Conservation (phyloP, 768 basidiomycete species). For the Chalciporus piperatus region DNA sequence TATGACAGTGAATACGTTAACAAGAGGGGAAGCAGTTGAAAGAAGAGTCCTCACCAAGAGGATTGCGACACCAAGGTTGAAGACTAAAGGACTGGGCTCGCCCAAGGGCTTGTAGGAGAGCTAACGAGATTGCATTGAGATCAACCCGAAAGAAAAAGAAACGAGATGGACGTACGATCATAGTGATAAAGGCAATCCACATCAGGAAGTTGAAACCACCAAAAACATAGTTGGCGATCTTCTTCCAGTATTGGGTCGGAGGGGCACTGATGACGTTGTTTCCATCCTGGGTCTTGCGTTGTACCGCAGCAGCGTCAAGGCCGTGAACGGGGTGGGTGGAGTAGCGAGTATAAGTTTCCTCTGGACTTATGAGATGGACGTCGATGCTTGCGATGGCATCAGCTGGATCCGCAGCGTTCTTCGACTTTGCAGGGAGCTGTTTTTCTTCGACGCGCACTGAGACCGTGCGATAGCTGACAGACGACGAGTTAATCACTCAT, state of each 20-base stretch:
- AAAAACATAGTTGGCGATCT: slow-evolving; percentile 50
- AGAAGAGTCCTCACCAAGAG: slow-evolving; percentile 37
- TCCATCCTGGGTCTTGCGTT: slow-evolving; percentile 35
- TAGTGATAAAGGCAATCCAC: slow-evolving; percentile 49
- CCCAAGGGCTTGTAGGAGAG: slow-evolving; percentile 52
- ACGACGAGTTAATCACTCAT: not conserved
- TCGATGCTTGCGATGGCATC: slow-evolving; percentile 44
- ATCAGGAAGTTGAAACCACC: slow-evolving; percentile 57
- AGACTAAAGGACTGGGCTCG: slow-evolving; percentile 31
- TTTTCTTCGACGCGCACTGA: slow-evolving; percentile 41
- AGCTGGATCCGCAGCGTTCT: slow-evolving; percentile 29
- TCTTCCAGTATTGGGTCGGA: slow-evolving; percentile 45
- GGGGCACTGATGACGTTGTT: slow-evolving; percentile 50
- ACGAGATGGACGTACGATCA: slow-evolving; percentile 31
- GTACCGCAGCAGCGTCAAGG: slow-evolving; percentile 41
- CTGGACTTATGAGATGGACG: slow-evolving; percentile 41
- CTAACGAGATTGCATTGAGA: slow-evolving; percentile 27
- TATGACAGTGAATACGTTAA: slow-evolving; percentile 20
- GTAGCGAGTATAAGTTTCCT: slow-evolving; percentile 44
- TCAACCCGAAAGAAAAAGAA: not conserved
- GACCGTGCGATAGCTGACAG: slow-evolving; percentile 39
- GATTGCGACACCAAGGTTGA: slow-evolving; percentile 49
- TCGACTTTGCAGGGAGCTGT: slow-evolving; percentile 15
- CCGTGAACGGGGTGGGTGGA: slow-evolving; percentile 43
- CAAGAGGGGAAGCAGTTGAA: not conserved